Evolutionary conservation across 2,329 filamentous ascomycete species (phyloP).

Genomic region (Aspergillus puulaauensis): DNA sequence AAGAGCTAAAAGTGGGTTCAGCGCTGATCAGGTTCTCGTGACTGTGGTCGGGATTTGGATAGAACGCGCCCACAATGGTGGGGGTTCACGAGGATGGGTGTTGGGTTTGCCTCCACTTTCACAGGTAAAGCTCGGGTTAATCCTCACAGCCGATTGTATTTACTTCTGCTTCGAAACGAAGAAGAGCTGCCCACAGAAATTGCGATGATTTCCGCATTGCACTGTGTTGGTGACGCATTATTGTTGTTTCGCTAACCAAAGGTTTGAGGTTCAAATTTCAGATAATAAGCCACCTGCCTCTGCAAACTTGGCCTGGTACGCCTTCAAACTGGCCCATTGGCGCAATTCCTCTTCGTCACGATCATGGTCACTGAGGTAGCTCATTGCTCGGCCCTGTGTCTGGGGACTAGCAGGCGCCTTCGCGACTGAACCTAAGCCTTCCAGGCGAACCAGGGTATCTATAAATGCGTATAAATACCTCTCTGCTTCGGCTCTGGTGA

Average conservation of each 20-base stretch:
- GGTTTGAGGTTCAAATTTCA: constrained; percentile 23
- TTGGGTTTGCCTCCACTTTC: not conserved
- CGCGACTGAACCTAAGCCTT: constrained; percentile 53
- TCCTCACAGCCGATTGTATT: not conserved
- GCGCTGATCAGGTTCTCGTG: not conserved
- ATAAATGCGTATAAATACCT: constrained; percentile 71
- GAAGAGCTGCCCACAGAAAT: not conserved
- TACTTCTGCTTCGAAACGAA: not conserved
- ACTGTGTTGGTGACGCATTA: not conserved
- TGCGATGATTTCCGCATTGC: not conserved
- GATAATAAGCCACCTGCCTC: constrained; percentile 56
- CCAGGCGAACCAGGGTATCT: constrained; percentile 71
- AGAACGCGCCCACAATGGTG: too few species aligned
- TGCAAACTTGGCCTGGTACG: constrained; percentile 73
- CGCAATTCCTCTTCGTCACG: constrained; percentile 75
- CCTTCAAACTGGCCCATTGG: constrained; percentile 75
- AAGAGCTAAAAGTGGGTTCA: not conserved
- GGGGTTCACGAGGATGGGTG: not conserved
- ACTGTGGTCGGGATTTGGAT: too few species aligned
- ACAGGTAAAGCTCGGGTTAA: not conserved
- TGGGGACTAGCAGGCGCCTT: constrained; percentile 30
- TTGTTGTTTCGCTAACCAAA: not conserved
- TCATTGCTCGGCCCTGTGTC: constrained; percentile 32
- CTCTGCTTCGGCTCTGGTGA: constrained; percentile 57
- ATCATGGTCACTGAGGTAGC: constrained; percentile 46